These are phyloP conservation scores for Mycothermus thermophilus DNA, from an alignment of 495 filamentous ascomycete species.

Conservation along the genomic window DNA sequence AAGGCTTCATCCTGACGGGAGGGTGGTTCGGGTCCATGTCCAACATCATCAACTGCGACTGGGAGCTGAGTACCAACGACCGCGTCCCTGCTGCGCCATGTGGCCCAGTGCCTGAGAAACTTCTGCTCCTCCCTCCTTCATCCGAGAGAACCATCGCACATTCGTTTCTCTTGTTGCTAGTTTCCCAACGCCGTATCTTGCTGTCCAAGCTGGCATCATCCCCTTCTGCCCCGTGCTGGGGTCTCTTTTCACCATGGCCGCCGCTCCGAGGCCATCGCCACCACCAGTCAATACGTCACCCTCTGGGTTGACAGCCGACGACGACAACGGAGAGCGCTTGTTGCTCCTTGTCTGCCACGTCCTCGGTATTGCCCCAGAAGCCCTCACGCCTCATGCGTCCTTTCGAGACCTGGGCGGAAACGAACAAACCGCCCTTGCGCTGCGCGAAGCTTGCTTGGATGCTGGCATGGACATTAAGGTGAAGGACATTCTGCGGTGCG, in stretches of 20 bases:
- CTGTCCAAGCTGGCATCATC: constrained; percentile 1
- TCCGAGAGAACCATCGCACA: constrained; percentile 12
- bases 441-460: constrained; percentile 22
- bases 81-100: constrained; percentile 14
- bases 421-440: constrained; percentile 19
- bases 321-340: constrained; percentile 21
- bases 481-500: constrained; percentile 28
- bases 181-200: constrained; percentile 2
- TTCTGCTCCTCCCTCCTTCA: constrained; percentile 11
- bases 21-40: constrained; percentile 4
- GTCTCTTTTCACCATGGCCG: constrained; percentile 9
- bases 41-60: constrained; percentile 5
- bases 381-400: constrained; percentile 19
- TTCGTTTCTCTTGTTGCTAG: constrained; percentile 1
- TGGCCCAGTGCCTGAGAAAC: constrained; percentile 11
- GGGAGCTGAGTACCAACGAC: constrained; percentile 9
- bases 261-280: constrained; percentile 4
- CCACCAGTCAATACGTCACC: constrained; percentile 15
- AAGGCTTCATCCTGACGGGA: too few relatives aligned
- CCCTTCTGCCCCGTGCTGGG: background rate
- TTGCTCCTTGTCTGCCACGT: constrained; percentile 19
- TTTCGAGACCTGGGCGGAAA: constrained; percentile 30
- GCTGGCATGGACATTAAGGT: constrained; percentile 24
- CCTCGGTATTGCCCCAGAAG: constrained; percentile 15
- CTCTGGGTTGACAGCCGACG: constrained; percentile 17